phyloP scores from a whole-genome alignment of 768 basidiomycete species.

The Lentinula edodes region DNA sequence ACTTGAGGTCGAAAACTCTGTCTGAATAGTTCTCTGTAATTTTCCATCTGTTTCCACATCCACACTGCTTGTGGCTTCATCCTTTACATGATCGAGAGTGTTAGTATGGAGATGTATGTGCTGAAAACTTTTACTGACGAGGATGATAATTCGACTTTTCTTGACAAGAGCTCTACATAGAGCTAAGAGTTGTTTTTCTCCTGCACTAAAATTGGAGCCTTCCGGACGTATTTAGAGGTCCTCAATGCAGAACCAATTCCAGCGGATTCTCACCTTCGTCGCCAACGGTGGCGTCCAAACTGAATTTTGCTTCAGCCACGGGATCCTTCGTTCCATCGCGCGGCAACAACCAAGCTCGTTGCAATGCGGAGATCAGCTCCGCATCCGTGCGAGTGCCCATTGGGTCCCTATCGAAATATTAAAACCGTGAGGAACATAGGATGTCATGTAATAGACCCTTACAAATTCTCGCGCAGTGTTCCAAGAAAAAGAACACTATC shows the following conservation, averaged over 20 bases:
- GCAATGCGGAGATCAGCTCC: conserved; percentile 56
- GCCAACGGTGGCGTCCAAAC: conserved; percentile 52
- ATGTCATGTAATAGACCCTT: conserved; percentile 3
- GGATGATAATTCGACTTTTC: conserved; percentile 51
- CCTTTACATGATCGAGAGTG: conserved; percentile 26
- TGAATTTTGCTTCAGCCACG: conserved; percentile 59
- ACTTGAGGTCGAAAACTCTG: conserved; percentile 50
- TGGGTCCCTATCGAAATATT: conserved; percentile 39
- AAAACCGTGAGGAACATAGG: background rate
- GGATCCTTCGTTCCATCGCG: conserved; percentile 38
- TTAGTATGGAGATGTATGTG: background rate
- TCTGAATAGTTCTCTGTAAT: conserved; percentile 58
- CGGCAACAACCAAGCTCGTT: conserved; percentile 56
- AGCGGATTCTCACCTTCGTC: conserved; percentile 44
- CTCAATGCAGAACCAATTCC: background rate
- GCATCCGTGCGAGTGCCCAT: conserved; percentile 48
- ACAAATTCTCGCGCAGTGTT: conserved; percentile 39
- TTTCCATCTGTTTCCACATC: conserved; percentile 61
- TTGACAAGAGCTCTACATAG: conserved; percentile 58
- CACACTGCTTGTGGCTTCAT: conserved; percentile 59
- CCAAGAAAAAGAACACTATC: conserved; percentile 47
- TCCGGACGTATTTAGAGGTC: background rate
- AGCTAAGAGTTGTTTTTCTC: conserved; percentile 62
- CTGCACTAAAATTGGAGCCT: conserved; percentile 61
- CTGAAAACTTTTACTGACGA: conserved; percentile 29